Conservation (phyloP, 2,329 filamentous ascomycete species). For the Pseudocercospora fuligena region DNA sequence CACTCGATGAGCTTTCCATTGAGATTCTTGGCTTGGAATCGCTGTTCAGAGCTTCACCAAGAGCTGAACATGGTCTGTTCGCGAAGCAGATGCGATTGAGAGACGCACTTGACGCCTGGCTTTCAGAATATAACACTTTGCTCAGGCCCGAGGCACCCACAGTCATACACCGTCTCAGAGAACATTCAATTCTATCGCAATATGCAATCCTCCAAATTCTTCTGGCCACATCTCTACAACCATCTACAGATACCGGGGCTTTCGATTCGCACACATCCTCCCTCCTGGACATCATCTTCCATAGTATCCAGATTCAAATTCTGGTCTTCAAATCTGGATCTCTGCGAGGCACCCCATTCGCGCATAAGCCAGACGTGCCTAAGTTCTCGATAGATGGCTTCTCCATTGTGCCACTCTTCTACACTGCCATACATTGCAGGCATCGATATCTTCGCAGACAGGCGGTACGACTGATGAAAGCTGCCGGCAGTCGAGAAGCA, state of each 20-base stretch:
- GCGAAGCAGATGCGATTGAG: background rate
- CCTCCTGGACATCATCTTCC: background rate
- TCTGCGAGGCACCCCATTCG: background rate
- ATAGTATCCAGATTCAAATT: background rate
- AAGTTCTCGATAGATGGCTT: background rate
- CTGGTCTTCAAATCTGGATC: background rate
- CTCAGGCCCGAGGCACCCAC: background rate
- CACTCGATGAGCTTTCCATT: background rate
- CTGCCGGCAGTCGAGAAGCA: background rate
- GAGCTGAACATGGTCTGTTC: background rate
- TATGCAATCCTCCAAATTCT: background rate
- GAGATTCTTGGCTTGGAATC: background rate
- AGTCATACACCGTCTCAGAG: background rate
- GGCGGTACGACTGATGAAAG: background rate
- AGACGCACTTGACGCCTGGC: background rate
- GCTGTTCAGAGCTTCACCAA: no score
- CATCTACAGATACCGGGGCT: background rate
- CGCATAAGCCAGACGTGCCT: background rate
- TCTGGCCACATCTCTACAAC: background rate
- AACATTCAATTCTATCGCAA: background rate
- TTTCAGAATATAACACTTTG: background rate
- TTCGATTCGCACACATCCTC: background rate
- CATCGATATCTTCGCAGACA: background rate
- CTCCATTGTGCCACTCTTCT: background rate
- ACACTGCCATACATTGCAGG: background rate